phyloP scores from a whole-genome alignment of 2,329 filamentous ascomycete genomes.

The Sporothrix pseudoabietina region DNA sequence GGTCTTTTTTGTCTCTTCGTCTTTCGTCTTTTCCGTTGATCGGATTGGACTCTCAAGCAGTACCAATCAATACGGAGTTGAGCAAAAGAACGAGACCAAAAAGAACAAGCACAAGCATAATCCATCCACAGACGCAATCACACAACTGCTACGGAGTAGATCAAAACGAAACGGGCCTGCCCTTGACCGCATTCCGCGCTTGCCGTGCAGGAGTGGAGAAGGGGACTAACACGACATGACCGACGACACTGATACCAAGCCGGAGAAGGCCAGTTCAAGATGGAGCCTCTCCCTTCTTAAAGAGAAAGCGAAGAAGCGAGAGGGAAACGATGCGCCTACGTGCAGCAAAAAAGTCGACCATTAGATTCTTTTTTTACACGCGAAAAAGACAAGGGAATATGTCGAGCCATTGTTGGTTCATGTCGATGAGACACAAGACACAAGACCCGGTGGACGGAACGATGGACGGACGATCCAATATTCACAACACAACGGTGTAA shows the following conservation, averaged over 20 bases:
- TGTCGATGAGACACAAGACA: not conserved
- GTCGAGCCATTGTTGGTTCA: conserved; percentile 2
- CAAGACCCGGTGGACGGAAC: not conserved
- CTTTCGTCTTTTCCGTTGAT: not conserved
- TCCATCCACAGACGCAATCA: not conserved
- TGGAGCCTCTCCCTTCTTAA: not conserved
- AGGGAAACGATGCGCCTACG: not conserved
- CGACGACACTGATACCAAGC: not conserved
- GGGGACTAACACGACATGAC: conserved; percentile 10
- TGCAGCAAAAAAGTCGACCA: not conserved
- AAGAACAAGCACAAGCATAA: not conserved
- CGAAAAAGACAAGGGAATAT: not conserved
- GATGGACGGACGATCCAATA: not conserved
- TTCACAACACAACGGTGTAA: not conserved
- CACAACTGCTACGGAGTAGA: not conserved
- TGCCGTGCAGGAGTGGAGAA: conserved; percentile 15
- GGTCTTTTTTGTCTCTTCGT: not conserved
- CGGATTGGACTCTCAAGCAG: not conserved
- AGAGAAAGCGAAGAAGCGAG: not conserved
- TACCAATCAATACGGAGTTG: not conserved
- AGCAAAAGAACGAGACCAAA: not conserved
- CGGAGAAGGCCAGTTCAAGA: not conserved
- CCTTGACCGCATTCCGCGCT: conserved; percentile 11
- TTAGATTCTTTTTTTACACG: no score
- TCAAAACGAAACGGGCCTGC: not conserved